Evolutionary conservation across 164 flowering plant genomes (phyloP), one percentile per base, ranked within the genome.

Genomic region (Santalum album): DNA sequence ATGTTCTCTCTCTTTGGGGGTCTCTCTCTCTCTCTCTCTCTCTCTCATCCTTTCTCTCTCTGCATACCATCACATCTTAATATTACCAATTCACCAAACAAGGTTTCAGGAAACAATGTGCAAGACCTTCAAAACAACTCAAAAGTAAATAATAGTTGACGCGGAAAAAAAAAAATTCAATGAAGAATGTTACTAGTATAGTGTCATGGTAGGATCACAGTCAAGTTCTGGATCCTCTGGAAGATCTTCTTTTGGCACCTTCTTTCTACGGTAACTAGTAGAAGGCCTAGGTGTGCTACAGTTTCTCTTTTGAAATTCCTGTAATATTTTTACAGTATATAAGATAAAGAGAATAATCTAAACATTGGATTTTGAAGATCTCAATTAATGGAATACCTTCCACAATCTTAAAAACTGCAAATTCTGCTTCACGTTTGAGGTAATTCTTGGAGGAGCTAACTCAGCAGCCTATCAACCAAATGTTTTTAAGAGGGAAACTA

Each of bases 351-450:
- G 42, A 53, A 22, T 14, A 10, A 34, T 45, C n/a, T n/a, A n/a
- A n/a, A n/a, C n/a, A 19, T 42, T 26, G 17, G 34, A 17, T n/a
- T 15, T 26, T 21, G 51, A 23, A 22, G 40, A 44, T 20, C 11
- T 45, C 49, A 20, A 15, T n/a, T 18, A 20, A 22, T 7, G 25
- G 44, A 50, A 39, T 49, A 87, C 98, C 91, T 73, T 87, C 96
- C 90, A 87, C 51, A 80, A 53, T 69, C 52, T 83, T 24, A 92
- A 62, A 59, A 84, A 72, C 77, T 83, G 96, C 74, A 92, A 74
- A 66, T 85, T 89, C 75, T 85, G 96, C 80, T 89, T 92, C 60
- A 92, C 81, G 65, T 92, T 92, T 42, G 96, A 76, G 44, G 86
- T 92, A 63, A 92, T 92, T 70, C 96, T 84, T n/a, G 78, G 91